Conservation (phyloP, 2,329 filamentous ascomycete species). For the Calonectria honghensis region DNA sequence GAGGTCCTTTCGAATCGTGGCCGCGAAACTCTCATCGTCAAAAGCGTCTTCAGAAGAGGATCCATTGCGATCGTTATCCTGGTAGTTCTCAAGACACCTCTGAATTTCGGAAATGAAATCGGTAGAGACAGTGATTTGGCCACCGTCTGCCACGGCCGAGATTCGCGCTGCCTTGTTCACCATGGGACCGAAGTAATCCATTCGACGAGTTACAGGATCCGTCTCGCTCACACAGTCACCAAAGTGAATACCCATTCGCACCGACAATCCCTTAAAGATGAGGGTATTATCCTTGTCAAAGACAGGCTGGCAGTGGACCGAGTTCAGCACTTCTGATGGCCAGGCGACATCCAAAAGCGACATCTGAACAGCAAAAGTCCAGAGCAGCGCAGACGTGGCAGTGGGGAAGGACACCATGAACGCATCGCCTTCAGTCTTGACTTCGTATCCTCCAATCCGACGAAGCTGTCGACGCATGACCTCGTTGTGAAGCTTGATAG, state of each 20-base stretch:
- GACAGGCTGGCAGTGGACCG: conserved; percentile 87
- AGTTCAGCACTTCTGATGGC: conserved; percentile 94
- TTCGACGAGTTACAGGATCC: conserved; percentile 96
- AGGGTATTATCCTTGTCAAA: conserved; percentile 89
- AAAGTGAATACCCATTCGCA: conserved; percentile 98
- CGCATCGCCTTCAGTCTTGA: conserved; percentile 99
- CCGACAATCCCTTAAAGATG: conserved; percentile 95
- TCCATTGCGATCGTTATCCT: conserved; percentile 85
- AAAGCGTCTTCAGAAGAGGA: conserved; percentile 80
- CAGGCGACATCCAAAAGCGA: conserved; percentile 91
- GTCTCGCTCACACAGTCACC: conserved; percentile 95
- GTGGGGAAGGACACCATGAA: conserved; percentile 99
- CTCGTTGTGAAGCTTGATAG: conserved; percentile 98
- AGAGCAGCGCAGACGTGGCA: conserved; percentile 93
- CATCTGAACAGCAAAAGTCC: conserved; percentile 96
- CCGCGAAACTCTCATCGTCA: conserved; percentile 83
- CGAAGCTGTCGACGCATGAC: conserved; percentile 95
- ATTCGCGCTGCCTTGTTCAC: conserved; percentile 98
- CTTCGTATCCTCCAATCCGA: conserved; percentile 96
- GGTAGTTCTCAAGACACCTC: conserved; percentile 90
- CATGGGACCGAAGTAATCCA: conserved; percentile 99
- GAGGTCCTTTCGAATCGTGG: conserved; percentile 89
- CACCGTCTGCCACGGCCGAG: conserved; percentile 94
- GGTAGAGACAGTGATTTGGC: conserved; percentile 96
- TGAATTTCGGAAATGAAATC: conserved; percentile 98